Conservation (phyloP, 805 yeast species). For the Myxozyma vanderwaltii region DNA sequence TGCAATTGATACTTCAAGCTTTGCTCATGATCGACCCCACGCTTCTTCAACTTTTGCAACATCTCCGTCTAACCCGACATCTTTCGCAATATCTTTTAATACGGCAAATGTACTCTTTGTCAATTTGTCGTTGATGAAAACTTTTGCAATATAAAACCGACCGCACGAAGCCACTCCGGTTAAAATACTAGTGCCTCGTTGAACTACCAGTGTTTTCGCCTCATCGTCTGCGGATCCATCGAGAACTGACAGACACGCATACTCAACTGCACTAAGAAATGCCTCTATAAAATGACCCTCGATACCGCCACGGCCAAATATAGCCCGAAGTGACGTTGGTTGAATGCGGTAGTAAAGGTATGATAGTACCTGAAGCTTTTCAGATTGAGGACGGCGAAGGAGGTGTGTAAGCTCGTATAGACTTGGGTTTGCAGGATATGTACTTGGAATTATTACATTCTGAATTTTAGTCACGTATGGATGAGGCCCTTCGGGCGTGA, state of each 20-base stretch:
- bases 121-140: constrained; percentile 9
- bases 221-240: not conserved
- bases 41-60: not conserved
- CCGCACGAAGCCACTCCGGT: constrained; percentile 10
- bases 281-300: constrained; percentile 24
- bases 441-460: not conserved
- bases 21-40: not conserved
- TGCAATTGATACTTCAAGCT: not conserved
- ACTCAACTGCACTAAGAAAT: constrained; percentile 14
- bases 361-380: constrained; percentile 14
- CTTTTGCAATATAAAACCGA: constrained; percentile 22
- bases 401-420: constrained; percentile 25
- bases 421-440: constrained; percentile 8
- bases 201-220: not conserved
- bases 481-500: not conserved
- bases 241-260: not conserved
- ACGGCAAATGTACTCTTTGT: constrained; percentile 7
- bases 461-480: constrained; percentile 1
- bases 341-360: constrained; percentile 12
- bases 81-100: not conserved
- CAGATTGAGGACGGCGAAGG: constrained; percentile 22
- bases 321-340: not conserved
- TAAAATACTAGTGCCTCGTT: not conserved
- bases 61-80: not conserved
- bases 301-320: constrained; percentile 28